Evolutionary conservation across 345 rosid genomes (phyloP).

Genomic region (Eucalyptus cloeziana): DNA sequence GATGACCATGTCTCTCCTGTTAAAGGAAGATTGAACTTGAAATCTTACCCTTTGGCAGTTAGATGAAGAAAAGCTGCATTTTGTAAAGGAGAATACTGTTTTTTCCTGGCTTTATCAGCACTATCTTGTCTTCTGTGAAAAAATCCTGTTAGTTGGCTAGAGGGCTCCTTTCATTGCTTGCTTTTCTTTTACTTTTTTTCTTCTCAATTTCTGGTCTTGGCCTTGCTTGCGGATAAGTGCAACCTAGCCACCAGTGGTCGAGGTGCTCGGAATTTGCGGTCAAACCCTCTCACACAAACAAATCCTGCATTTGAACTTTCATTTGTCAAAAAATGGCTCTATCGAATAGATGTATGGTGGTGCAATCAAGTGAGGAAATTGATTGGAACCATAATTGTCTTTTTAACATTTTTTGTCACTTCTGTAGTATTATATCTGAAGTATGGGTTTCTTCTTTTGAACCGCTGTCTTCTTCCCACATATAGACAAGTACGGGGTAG

Average conservation of each 20-base stretch:
- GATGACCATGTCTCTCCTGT: not conserved
- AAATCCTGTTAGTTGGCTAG: not conserved
- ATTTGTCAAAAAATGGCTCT: not conserved
- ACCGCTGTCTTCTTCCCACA: not conserved
- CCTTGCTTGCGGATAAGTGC: conserved; percentile 60
- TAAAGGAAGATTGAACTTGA: not conserved
- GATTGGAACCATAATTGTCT: not conserved
- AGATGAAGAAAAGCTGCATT: not conserved
- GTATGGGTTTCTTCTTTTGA: not conserved
- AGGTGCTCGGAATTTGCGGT: conserved; percentile 62
- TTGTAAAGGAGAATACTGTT: not conserved
- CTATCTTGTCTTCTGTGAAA: not conserved
- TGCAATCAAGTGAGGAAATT: not conserved
- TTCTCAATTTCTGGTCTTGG: conserved; percentile 10
- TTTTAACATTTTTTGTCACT: not conserved
- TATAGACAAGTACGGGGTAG: not conserved
- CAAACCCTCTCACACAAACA: conserved; percentile 91
- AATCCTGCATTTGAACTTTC: conserved; percentile 39
- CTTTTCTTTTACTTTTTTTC: not conserved
- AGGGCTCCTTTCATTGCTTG: not conserved
- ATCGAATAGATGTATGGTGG: not conserved
- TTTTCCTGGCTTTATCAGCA: not conserved
- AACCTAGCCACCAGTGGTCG: conserved; percentile 71
- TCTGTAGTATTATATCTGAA: not conserved
- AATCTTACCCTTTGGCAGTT: not conserved